A percentile compares a stretch with the other conserved stretches of the same genome.
phyloP scores from a whole-genome alignment of 164 flowering plant species.

The Litsea cubeba region DNA sequence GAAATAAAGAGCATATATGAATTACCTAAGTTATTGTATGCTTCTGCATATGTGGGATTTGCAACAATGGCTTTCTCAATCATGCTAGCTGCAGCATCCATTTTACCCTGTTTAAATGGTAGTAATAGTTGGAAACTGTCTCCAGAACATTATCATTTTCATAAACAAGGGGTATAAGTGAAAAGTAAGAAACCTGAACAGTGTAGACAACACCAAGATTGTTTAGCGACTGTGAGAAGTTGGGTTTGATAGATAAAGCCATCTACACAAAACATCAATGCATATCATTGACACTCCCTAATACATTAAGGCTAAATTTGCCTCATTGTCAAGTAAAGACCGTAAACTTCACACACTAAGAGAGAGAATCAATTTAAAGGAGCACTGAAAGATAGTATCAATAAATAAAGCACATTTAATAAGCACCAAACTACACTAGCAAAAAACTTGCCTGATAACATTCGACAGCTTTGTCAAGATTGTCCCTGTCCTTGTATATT shows the following conservation, averaged over 20 bases:
- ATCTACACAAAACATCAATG: slow-evolving; percentile 43
- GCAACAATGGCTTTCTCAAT: slow-evolving; percentile 96
- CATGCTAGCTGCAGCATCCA: slow-evolving; percentile 99
- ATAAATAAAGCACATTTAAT: background rate
- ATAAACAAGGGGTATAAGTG: background rate
- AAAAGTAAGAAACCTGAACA: slow-evolving; percentile 66
- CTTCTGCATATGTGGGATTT: slow-evolving; percentile 98
- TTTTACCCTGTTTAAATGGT: slow-evolving; percentile 63
- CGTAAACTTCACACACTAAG: too few species aligned
- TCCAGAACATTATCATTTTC: background rate
- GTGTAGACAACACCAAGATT: slow-evolving; percentile 99
- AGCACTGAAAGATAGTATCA: background rate
- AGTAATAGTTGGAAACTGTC: background rate
- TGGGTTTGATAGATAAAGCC: slow-evolving; percentile 92
- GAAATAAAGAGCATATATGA: slow-evolving; percentile 5
- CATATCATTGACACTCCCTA: slow-evolving; percentile 1
- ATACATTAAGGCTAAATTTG: background rate
- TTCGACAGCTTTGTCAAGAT: slow-evolving; percentile 98
- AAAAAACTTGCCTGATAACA: slow-evolving; percentile 75
- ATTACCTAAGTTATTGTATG: slow-evolving; percentile 91
- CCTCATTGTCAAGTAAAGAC: background rate
- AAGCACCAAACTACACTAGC: background rate
- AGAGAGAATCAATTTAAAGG: background rate
- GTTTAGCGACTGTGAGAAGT: slow-evolving; percentile 94
- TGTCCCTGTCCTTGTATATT: slow-evolving; percentile 93